These are phyloP conservation scores for Pseudoturritis turrita DNA, from an alignment of 345 rosid genomes.

Conservation along the genomic window DNA sequence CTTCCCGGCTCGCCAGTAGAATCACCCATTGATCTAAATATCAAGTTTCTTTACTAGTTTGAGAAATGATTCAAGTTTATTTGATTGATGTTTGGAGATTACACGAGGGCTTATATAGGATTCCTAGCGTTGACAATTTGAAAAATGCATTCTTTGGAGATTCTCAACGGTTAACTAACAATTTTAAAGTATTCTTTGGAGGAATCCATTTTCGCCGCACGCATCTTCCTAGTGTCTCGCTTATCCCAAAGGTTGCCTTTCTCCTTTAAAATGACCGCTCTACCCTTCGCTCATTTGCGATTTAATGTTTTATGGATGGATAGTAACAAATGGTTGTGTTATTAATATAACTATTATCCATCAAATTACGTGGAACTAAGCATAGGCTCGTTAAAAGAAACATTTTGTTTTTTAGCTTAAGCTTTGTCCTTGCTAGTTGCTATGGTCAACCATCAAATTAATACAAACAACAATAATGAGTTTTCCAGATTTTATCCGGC, in stretches of 20 bases:
- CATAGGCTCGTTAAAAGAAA: too few species aligned
- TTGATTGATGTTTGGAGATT: neutral
- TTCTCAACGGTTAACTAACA: slow-evolving; percentile 32
- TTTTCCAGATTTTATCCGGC: neutral
- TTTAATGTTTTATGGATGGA: neutral
- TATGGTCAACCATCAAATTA: neutral
- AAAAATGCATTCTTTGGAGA: slow-evolving; percentile 23
- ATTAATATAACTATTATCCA: neutral
- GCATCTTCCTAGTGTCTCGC: slow-evolving; percentile 23
- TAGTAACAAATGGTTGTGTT: neutral
- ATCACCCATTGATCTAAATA: slow-evolving; percentile 11
- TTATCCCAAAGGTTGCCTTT: slow-evolving; percentile 24
- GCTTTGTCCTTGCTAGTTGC: neutral
- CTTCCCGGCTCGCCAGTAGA: slow-evolving; percentile 47
- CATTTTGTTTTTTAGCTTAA: too few species aligned
- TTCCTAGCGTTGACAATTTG: slow-evolving; percentile 4
- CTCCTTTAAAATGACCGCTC: neutral
- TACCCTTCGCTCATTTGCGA: slow-evolving; percentile 4
- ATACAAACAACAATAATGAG: neutral
- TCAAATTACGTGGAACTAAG: neutral
- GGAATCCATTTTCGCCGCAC: slow-evolving; percentile 28
- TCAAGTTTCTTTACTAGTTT: neutral
- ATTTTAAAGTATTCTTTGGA: neutral
- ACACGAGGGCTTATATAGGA: slow-evolving; percentile 1
- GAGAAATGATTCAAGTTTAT: neutral